phyloP scores from a whole-genome alignment of 257 asterid species.

The Solanum verrucosum region DNA sequence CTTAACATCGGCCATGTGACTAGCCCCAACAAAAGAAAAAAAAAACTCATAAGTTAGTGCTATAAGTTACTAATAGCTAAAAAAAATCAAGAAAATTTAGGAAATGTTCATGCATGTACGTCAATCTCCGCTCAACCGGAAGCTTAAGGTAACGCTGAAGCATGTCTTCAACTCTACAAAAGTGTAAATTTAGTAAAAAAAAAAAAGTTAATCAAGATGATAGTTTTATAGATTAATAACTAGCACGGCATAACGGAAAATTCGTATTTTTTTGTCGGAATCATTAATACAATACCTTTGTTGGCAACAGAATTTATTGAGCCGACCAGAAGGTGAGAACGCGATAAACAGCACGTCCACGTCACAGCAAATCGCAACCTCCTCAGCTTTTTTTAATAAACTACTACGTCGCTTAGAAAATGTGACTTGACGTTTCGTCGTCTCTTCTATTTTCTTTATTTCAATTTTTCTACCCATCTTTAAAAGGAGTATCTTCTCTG shows the following conservation, averaged over 20 bases:
- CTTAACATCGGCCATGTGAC: conserved; percentile 43
- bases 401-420: conserved; percentile 54
- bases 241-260: not conserved
- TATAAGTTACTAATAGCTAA: not conserved
- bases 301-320: conserved; percentile 34
- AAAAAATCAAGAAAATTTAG: not conserved
- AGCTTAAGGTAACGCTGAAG: conserved; percentile 27
- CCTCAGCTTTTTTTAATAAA: conserved; percentile 40
- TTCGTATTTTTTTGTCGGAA: not conserved
- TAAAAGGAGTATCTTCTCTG: not conserved
- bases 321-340: conserved; percentile 47
- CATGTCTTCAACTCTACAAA: conserved; percentile 42
- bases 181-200: not conserved
- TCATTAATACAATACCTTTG: conserved; percentile 10
- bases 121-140: conserved; percentile 32
- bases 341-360: conserved; percentile 43
- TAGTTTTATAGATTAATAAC: not conserved
- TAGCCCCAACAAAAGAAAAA: conserved; percentile 2
- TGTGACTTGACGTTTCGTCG: conserved; percentile 49
- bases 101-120: conserved; percentile 11
- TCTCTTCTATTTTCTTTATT: conserved; percentile 42
- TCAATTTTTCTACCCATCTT: conserved; percentile 52
- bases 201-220: no score
- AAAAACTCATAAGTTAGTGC: not conserved
- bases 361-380: conserved; percentile 32